A percentile compares a stretch with the other conserved stretches of the same genome.
Conservation (phyloP, 1,284 basidiomycete species). For the Neotropicomus parvogracilis region DNA sequence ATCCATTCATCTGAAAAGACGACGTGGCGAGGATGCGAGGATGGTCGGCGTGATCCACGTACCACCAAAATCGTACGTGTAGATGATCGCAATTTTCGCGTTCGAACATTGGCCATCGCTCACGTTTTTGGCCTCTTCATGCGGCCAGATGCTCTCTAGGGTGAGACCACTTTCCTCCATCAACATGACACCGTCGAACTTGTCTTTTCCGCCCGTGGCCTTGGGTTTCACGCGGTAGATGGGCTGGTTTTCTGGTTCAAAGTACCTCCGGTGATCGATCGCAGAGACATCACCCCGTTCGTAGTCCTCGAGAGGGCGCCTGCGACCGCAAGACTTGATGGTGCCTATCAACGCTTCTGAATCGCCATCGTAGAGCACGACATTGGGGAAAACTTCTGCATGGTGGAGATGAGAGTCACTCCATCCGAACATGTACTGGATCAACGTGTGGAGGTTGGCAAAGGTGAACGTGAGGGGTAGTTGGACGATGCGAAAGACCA, state of each 20-base stretch:
- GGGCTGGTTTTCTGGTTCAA: slow-evolving; percentile 18
- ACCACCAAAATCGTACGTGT: slow-evolving; percentile 30
- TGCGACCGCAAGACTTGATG: slow-evolving; percentile 32
- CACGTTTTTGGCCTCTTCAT: slow-evolving; percentile 22
- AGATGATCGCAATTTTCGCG: slow-evolving; percentile 30
- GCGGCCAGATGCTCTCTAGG: slow-evolving; percentile 32
- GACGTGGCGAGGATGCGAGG: not conserved
- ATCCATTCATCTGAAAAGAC: slow-evolving; percentile 22
- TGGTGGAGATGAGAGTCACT: slow-evolving; percentile 29
- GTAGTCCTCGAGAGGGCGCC: slow-evolving; percentile 19
- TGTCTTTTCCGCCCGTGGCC: slow-evolving; percentile 11
- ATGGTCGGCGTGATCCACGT: not conserved
- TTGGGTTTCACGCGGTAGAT: slow-evolving; percentile 24
- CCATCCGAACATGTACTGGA: slow-evolving; percentile 39
- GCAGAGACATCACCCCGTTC: slow-evolving; percentile 12
- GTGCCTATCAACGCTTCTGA: slow-evolving; percentile 19
- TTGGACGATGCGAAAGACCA: slow-evolving; percentile 30
- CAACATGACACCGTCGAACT: slow-evolving; percentile 14
- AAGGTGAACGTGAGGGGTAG: slow-evolving; percentile 37
- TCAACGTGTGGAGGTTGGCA: slow-evolving; percentile 34
- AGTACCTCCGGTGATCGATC: slow-evolving; percentile 19
- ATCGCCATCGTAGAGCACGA: slow-evolving; percentile 23
- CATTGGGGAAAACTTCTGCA: slow-evolving; percentile 27
- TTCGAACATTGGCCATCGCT: slow-evolving; percentile 32
- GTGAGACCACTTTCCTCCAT: slow-evolving; percentile 28